Evolutionary conservation across 306 rosid genomes (phyloP).

Genomic region (Hippophae gyantsensis): DNA sequence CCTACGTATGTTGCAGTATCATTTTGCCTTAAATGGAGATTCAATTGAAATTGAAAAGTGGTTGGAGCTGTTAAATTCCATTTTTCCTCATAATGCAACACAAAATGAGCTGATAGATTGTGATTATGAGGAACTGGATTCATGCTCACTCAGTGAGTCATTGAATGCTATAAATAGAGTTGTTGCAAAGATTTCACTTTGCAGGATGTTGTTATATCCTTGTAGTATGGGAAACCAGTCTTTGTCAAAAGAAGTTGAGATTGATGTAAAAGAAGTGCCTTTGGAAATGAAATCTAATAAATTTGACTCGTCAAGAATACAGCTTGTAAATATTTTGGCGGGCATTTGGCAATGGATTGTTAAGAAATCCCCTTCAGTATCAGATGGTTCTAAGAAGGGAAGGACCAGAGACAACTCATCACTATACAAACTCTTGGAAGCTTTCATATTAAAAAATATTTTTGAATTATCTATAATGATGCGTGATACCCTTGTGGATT

Average conservation of each 20-base stretch:
- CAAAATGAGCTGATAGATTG: slow-evolving; percentile 50
- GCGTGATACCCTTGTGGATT: slow-evolving; percentile 37
- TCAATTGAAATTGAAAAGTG: slow-evolving; percentile 41
- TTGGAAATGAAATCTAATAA: slow-evolving; percentile 23
- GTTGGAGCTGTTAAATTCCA: slow-evolving; percentile 45
- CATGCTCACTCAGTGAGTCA: slow-evolving; percentile 36
- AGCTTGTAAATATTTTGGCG: slow-evolving; percentile 46
- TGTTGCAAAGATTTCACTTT: slow-evolving; percentile 52
- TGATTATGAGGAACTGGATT: slow-evolving; percentile 33
- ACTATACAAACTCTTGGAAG: slow-evolving; percentile 51
- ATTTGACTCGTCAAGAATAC: slow-evolving; percentile 35
- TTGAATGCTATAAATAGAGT: slow-evolving; percentile 48
- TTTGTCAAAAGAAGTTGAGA: slow-evolving; percentile 24
- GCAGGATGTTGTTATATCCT: slow-evolving; percentile 53
- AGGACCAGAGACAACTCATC: slow-evolving; percentile 29
- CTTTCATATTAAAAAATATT: slow-evolving; percentile 43
- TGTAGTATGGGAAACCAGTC: slow-evolving; percentile 14
- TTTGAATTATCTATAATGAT: slow-evolving; percentile 45
- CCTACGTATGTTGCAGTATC: slow-evolving; percentile 49
- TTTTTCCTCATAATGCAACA: slow-evolving; percentile 32
- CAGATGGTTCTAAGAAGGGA: slow-evolving; percentile 32
- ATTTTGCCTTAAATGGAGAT: slow-evolving; percentile 46
- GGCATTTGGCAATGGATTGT: slow-evolving; percentile 60
- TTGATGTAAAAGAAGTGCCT: slow-evolving; percentile 24
- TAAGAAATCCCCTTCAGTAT: slow-evolving; percentile 34